Conservation (phyloP, 768 basidiomycete genomes). For the Lactarius akahatsu region DNA sequence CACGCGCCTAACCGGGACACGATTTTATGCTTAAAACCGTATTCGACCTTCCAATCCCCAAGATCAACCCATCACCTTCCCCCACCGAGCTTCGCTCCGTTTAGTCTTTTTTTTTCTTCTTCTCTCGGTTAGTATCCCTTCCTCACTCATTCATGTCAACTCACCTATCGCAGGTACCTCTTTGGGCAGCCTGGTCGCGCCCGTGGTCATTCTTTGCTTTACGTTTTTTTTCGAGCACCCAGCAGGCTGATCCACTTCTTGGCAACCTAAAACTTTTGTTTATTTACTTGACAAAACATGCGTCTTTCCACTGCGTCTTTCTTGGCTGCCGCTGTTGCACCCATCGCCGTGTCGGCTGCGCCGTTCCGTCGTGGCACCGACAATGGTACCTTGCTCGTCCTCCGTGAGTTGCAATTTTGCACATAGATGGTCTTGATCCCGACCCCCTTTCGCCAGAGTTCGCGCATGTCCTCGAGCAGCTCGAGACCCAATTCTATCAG, state of each 20-base stretch:
- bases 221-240: slow-evolving; percentile 23
- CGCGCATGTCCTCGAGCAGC: slow-evolving; percentile 70
- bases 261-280: background rate
- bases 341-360: slow-evolving; percentile 49
- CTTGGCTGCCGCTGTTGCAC: slow-evolving; percentile 43
- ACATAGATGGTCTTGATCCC: slow-evolving; percentile 27
- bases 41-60: background rate
- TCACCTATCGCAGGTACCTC: slow-evolving; percentile 29
- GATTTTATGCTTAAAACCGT: background rate
- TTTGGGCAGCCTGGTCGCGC: slow-evolving; percentile 74
- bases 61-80: background rate
- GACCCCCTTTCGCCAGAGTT: slow-evolving; percentile 52
- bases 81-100: background rate
- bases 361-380: slow-evolving; percentile 44
- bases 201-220: slow-evolving; percentile 48
- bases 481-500: slow-evolving; percentile 68
- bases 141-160: background rate
- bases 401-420: slow-evolving; percentile 45
- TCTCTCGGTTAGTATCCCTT: slow-evolving; percentile 5
- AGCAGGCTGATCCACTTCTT: slow-evolving; percentile 34
- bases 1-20: background rate
- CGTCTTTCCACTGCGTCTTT: slow-evolving; percentile 42
- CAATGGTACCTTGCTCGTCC: slow-evolving; percentile 47
- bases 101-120: background rate
- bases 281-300: slow-evolving; percentile 41